Percentiles rank a stretch among this genome's conserved stretches.
phyloP scores from a whole-genome alignment of 2,329 filamentous ascomycete species.

The Penicillium fuscoglaucum region DNA sequence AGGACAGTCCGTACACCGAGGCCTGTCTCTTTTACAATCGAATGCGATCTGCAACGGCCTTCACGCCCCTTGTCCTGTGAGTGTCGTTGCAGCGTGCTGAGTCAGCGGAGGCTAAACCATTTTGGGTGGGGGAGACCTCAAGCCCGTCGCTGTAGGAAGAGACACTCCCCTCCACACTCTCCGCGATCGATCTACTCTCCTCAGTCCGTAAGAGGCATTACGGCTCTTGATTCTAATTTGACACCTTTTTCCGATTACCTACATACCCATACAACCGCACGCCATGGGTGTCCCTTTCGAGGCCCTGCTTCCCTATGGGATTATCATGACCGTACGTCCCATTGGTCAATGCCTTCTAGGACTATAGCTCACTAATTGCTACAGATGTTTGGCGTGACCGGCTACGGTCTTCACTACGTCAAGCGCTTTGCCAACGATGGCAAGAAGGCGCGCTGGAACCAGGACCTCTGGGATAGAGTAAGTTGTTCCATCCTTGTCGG shows the following conservation, averaged over 20 bases:
- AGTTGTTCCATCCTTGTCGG: constrained; percentile 31
- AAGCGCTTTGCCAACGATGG: constrained; percentile 63
- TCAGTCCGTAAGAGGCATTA: constrained; percentile 11
- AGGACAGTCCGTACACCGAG: constrained; percentile 17
- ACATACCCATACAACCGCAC: constrained; percentile 9
- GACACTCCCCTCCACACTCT: constrained; percentile 18
- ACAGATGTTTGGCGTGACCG: constrained; percentile 63
- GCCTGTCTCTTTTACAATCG: constrained; percentile 29
- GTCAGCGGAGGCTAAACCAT: constrained; percentile 36
- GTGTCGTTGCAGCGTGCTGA: constrained; percentile 41
- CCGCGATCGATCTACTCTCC: constrained; percentile 17
- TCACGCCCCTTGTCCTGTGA: constrained; percentile 35
- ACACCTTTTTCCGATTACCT: not conserved
- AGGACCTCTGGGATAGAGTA: constrained; percentile 66
- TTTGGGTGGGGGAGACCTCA: constrained; percentile 35
- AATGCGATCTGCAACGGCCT: constrained; percentile 33
- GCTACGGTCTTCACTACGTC: constrained; percentile 58
- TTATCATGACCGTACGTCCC: constrained; percentile 60
- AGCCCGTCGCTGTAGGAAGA: constrained; percentile 16
- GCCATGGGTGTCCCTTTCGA: constrained; percentile 67
- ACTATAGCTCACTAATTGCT: constrained; percentile 25
- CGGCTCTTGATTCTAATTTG: constrained; percentile 5
- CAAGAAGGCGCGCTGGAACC: constrained; percentile 60
- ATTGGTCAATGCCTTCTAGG: constrained; percentile 19
- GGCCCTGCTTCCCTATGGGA: constrained; percentile 63